Conservation (phyloP, 495 filamentous ascomycete genomes). For the Podospora comata region DNA sequence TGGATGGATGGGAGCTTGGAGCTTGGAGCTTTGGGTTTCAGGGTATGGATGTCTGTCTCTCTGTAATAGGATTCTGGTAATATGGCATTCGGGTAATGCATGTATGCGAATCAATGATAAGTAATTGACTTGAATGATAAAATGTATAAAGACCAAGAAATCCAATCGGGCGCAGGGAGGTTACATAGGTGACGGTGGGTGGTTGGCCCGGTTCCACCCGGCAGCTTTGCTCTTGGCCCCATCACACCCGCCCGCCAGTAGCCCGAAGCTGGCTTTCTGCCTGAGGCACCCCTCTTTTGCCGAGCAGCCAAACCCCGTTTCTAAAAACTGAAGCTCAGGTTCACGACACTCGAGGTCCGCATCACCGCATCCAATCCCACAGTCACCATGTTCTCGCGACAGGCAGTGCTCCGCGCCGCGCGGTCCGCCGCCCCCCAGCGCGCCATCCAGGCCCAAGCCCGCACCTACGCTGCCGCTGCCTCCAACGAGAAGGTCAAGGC, state of each 20-base stretch:
- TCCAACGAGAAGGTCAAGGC: slow-evolving; percentile 65
- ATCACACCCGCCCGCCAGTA: background rate
- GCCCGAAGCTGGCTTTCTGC: slow-evolving; percentile 15
- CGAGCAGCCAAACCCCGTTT: slow-evolving; percentile 34
- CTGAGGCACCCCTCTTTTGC: slow-evolving; percentile 35
- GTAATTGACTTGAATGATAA: no score
- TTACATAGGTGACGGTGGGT: background rate
- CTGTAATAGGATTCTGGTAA: slow-evolving; percentile 16
- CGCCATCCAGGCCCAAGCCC: slow-evolving; percentile 42
- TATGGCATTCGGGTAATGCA: slow-evolving; percentile 15
- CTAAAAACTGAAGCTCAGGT: slow-evolving; percentile 37
- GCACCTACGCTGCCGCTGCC: slow-evolving; percentile 72
- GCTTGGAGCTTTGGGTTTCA: slow-evolving; percentile 15
- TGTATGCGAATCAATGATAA: background rate
- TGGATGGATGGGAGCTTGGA: background rate
- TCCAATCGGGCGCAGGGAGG: background rate
- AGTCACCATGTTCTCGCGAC: slow-evolving; percentile 59
- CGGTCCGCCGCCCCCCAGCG: slow-evolving; percentile 55
- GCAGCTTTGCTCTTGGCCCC: slow-evolving; percentile 1
- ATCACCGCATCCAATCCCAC: slow-evolving; percentile 34
- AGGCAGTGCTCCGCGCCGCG: slow-evolving; percentile 56
- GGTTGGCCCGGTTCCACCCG: slow-evolving; percentile 21
- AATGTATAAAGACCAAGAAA: background rate
- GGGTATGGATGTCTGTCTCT: slow-evolving; percentile 21
- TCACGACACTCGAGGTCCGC: slow-evolving; percentile 37